These are phyloP conservation scores for Tolypocladium amazonense DNA, from an alignment of 2,329 filamentous ascomycete species.

Conservation along the genomic window DNA sequence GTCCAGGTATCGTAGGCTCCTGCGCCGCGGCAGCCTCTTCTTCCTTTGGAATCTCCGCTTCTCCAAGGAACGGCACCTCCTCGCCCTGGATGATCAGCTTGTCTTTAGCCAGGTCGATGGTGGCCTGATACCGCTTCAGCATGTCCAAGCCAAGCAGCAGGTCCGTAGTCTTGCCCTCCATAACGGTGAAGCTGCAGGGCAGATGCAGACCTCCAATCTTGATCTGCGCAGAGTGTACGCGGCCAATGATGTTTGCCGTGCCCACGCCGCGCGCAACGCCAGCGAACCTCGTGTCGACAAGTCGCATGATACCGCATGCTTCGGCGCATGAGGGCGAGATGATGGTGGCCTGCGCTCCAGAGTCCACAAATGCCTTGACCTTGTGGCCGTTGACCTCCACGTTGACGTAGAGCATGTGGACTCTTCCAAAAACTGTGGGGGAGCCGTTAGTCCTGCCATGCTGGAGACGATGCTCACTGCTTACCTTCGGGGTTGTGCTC, in stretches of 20 bases:
- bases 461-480: conserved; percentile 9
- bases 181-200: conserved; percentile 94
- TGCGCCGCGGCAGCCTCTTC: conserved; percentile 63
- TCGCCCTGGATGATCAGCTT: conserved; percentile 80
- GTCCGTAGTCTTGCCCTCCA: conserved; percentile 97
- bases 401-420: conserved; percentile 93
- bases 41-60: conserved; percentile 87
- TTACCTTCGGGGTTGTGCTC: conserved; percentile 94
- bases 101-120: conserved; percentile 77
- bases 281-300: conserved; percentile 85
- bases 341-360: conserved; percentile 93
- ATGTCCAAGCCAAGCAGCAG: conserved; percentile 90
- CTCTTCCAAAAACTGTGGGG: conserved; percentile 71
- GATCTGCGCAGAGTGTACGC: conserved; percentile 91
- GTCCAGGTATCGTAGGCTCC: conserved; percentile 76
- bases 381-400: conserved; percentile 89
- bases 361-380: conserved; percentile 94
- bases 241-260: conserved; percentile 86
- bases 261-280: conserved; percentile 90
- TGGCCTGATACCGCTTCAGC: conserved; percentile 90
- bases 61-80: conserved; percentile 81
- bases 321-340: conserved; percentile 94
- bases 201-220: conserved; percentile 81
- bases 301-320: conserved; percentile 87
- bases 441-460: conserved; percentile 1